These are phyloP conservation scores for Pseudogymnoascus verrucosus DNA, from an alignment of 2,329 filamentous ascomycete species.

Conservation along the genomic window DNA sequence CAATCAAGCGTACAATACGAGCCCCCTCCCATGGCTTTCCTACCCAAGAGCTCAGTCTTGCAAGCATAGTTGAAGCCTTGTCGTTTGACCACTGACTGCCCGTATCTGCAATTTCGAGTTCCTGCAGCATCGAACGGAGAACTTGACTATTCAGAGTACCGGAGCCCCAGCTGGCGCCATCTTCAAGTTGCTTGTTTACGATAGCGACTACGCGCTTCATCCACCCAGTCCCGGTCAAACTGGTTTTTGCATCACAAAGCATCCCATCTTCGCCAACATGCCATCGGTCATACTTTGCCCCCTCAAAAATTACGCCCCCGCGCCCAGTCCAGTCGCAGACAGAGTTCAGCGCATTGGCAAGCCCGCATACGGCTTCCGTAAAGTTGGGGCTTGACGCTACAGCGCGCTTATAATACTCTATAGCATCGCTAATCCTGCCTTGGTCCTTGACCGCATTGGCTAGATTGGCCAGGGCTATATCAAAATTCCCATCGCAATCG, in stretches of 20 bases:
- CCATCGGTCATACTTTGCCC: slow-evolving; percentile 76
- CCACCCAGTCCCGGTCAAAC: slow-evolving; percentile 62
- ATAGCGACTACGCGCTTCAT: slow-evolving; percentile 87
- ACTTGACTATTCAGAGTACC: slow-evolving; percentile 54
- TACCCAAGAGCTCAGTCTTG: slow-evolving; percentile 50
- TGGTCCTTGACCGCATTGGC: slow-evolving; percentile 98
- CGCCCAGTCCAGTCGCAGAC: slow-evolving; percentile 91
- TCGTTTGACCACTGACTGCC: slow-evolving; percentile 28
- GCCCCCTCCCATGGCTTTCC: slow-evolving; percentile 82
- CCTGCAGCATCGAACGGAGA: slow-evolving; percentile 35
- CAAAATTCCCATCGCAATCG: slow-evolving; percentile 83
- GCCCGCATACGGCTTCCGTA: slow-evolving; percentile 90
- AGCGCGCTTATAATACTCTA: slow-evolving; percentile 82
- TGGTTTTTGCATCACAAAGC: slow-evolving; percentile 63
- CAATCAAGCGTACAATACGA: slow-evolving; percentile 71
- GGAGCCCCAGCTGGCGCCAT: slow-evolving; percentile 79
- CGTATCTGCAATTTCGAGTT: slow-evolving; percentile 26
- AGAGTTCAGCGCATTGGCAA: slow-evolving; percentile 91
- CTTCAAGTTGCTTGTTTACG: slow-evolving; percentile 76
- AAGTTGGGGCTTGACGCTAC: slow-evolving; percentile 91
- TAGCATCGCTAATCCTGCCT: slow-evolving; percentile 84
- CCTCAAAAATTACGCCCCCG: slow-evolving; percentile 71
- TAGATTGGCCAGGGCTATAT: slow-evolving; percentile 92
- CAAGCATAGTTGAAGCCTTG: slow-evolving; percentile 27
- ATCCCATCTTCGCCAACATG: slow-evolving; percentile 82